Evolutionary conservation across 208 protist species (phyloP).

Genomic region (Trypanosoma avium): DNA sequence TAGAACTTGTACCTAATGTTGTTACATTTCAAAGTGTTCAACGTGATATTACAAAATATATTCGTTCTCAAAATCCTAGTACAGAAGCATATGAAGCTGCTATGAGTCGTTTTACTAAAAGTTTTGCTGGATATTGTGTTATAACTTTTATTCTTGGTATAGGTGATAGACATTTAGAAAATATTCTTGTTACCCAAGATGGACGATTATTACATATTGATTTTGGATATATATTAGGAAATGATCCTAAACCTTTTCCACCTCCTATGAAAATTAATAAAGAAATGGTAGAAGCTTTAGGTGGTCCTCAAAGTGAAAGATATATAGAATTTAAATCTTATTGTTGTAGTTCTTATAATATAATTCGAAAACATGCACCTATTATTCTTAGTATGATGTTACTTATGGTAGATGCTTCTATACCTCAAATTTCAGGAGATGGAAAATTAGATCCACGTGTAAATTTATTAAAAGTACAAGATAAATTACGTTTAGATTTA

Average conservation of each 20-base stretch:
- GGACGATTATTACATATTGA: conserved; percentile 98
- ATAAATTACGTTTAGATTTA: conserved; percentile 92
- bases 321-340: conserved; percentile 83
- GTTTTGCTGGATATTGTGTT: conserved; percentile 96
- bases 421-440: conserved; percentile 55
- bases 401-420: conserved; percentile 91
- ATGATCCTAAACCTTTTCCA: conserved; percentile 96
- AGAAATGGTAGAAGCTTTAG: conserved; percentile 90
- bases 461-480: conserved; percentile 89
- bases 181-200: conserved; percentile 93
- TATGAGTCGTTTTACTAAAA: conserved; percentile 95
- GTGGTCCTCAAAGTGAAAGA: conserved; percentile 66
- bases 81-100: conserved; percentile 53
- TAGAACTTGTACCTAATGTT: conserved; percentile 86
- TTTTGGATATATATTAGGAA: conserved; percentile 97
- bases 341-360: conserved; percentile 96
- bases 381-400: conserved; percentile 94
- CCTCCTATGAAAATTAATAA: conserved; percentile 96
- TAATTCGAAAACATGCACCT: conserved; percentile 92
- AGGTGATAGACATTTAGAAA: conserved; percentile 96
- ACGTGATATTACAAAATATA: conserved; percentile 65
- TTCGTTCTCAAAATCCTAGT: conserved; percentile 79
- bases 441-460: conserved; percentile 46
- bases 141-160: conserved; percentile 97
- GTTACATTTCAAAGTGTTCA: conserved; percentile 81